These are phyloP conservation scores for Takashimella tepidaria DNA, from an alignment of 1,284 basidiomycete species.

Conservation along the genomic window DNA sequence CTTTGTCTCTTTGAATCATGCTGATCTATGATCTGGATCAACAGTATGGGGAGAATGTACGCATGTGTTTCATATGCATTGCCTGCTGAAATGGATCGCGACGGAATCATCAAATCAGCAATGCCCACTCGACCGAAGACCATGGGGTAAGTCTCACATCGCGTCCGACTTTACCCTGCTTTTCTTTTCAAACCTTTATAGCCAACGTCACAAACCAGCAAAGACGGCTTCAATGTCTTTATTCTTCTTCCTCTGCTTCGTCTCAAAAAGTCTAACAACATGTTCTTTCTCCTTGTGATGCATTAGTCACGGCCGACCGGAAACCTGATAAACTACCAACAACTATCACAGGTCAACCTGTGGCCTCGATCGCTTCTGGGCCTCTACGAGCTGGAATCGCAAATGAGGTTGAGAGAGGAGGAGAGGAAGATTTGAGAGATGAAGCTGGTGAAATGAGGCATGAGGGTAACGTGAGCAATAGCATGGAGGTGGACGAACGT, in stretches of 20 bases:
- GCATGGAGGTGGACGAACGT: conserved; percentile 17
- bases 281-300: conserved; percentile 1
- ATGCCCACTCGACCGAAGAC: conserved; percentile 87
- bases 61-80: conserved; percentile 93
- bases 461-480: conserved; percentile 1
- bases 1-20: neutral
- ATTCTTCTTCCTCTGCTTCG: neutral
- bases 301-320: conserved; percentile 37
- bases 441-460: conserved; percentile 3
- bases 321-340: conserved; percentile 42
- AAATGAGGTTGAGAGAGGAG: conserved; percentile 3
- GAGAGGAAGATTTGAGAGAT: conserved; percentile 8
- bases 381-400: no score
- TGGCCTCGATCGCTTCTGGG: conserved; percentile 32
- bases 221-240: neutral
- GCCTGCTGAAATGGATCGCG: conserved; percentile 87
- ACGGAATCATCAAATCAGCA: conserved; percentile 80
- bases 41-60: conserved; percentile 89
- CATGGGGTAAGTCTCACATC: conserved; percentile 67
- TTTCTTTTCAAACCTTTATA: neutral
- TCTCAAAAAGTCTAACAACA: neutral
- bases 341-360: conserved; percentile 31
- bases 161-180: neutral
- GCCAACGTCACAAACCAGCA: no score
- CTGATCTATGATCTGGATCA: neutral